These are phyloP conservation scores for Hirschfeldia incana DNA, from an alignment of 345 rosid genomes.

Conservation along the genomic window DNA sequence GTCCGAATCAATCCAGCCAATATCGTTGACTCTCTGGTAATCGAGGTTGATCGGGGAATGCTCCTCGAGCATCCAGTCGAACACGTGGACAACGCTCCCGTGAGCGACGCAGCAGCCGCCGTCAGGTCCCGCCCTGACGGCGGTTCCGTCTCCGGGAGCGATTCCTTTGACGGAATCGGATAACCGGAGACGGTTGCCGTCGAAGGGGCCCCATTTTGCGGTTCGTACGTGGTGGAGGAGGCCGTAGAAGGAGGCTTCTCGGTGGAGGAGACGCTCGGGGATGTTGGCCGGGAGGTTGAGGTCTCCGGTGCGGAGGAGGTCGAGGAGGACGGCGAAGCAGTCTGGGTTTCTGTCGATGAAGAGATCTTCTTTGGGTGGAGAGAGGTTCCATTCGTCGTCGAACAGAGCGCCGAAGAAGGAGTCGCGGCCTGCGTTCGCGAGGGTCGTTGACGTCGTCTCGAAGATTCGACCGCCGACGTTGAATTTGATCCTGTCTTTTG, in stretches of 20 bases:
- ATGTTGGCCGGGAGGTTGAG: constrained; percentile 65
- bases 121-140: constrained; percentile 86
- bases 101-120: constrained; percentile 98
- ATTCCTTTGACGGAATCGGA: constrained; percentile 63
- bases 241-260: constrained; percentile 88
- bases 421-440: constrained; percentile 88
- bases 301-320: constrained; percentile 97
- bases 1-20: constrained; percentile 72
- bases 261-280: constrained; percentile 68
- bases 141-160: constrained; percentile 97
- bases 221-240: constrained; percentile 71
- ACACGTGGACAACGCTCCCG: constrained; percentile 86
- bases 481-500: constrained; percentile 71
- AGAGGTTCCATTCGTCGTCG: constrained; percentile 73
- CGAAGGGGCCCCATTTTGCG: constrained; percentile 82
- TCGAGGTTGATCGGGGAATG: constrained; percentile 75
- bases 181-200: constrained; percentile 70
- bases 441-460: constrained; percentile 90
- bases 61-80: constrained; percentile 89
- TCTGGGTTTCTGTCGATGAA: constrained; percentile 91
- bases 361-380: constrained; percentile 34
- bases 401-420: constrained; percentile 88
- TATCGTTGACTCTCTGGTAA: constrained; percentile 88
- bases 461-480: constrained; percentile 90
- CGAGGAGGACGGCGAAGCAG: constrained; percentile 86